phyloP scores from a whole-genome alignment of 768 basidiomycete species.

The Imleria badia region DNA sequence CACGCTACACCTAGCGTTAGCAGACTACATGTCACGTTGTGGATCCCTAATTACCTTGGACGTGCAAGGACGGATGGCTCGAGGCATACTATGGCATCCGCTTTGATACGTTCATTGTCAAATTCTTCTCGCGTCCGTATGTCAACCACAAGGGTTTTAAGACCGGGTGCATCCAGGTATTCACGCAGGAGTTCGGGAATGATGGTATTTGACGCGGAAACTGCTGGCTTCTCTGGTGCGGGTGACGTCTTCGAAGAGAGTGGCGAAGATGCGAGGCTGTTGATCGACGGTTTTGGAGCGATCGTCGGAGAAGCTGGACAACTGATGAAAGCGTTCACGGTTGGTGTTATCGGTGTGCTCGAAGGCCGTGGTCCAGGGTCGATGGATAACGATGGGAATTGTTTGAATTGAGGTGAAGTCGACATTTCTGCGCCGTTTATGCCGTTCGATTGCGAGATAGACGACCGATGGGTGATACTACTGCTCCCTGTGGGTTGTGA shows the following conservation, averaged over 20 bases:
- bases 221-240: slow-evolving; percentile 37
- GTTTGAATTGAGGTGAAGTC: slow-evolving; percentile 30
- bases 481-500: slow-evolving; percentile 39
- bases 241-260: slow-evolving; percentile 31
- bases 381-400: slow-evolving; percentile 44
- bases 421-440: slow-evolving; percentile 32
- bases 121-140: slow-evolving; percentile 79
- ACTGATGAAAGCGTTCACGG: slow-evolving; percentile 54
- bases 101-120: slow-evolving; percentile 68
- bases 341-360: slow-evolving; percentile 67
- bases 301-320: slow-evolving; percentile 62
- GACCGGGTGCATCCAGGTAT: slow-evolving; percentile 50
- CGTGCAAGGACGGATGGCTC: slow-evolving; percentile 78
- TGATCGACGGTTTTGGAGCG: slow-evolving; percentile 42
- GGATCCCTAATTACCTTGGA: slow-evolving; percentile 50
- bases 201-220: slow-evolving; percentile 62
- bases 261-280: slow-evolving; percentile 35
- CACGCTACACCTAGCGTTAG: slow-evolving; percentile 46
- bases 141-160: slow-evolving; percentile 76
- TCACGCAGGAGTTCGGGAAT: slow-evolving; percentile 57
- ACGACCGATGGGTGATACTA: slow-evolving; percentile 5
- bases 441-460: slow-evolving; percentile 31
- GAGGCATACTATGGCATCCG: slow-evolving; percentile 72
- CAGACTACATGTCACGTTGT: background rate
- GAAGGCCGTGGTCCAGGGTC: slow-evolving; percentile 58